These are phyloP conservation scores for Debaryomyces subglobosus DNA, from an alignment of 1,139 yeast species.

Conservation along the genomic window DNA sequence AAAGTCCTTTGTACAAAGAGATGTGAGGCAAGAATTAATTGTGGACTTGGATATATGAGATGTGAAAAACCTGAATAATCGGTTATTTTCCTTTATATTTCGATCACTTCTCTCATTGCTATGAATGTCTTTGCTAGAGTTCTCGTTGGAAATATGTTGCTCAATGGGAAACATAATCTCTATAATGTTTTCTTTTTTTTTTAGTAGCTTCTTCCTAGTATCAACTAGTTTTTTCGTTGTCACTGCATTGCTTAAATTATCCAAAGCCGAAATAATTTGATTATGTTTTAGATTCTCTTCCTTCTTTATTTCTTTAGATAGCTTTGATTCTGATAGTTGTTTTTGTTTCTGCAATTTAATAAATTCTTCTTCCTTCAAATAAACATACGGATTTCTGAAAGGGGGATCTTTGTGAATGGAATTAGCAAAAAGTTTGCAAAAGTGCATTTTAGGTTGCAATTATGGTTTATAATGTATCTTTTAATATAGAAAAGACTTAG, in stretches of 20 bases:
- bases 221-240: background rate
- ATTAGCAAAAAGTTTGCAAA: background rate
- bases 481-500: background rate
- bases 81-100: background rate
- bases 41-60: background rate
- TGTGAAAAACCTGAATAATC: background rate
- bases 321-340: background rate
- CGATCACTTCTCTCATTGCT: background rate
- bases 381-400: slow-evolving; percentile 9
- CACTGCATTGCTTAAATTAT: background rate
- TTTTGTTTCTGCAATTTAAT: background rate
- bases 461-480: background rate
- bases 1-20: background rate
- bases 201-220: background rate
- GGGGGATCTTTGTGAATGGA: background rate
- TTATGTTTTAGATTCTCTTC: background rate
- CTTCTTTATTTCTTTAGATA: background rate
- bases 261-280: background rate
- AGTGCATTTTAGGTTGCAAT: background rate
- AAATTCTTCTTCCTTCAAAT: slow-evolving; percentile 8
- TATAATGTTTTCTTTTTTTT: background rate
- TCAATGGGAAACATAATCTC: background rate
- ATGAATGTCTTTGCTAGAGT: background rate
- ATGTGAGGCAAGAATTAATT: background rate
- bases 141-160: background rate